Evolutionary conservation across 345 rosid genomes (phyloP).

Genomic region (Camelina neglecta): DNA sequence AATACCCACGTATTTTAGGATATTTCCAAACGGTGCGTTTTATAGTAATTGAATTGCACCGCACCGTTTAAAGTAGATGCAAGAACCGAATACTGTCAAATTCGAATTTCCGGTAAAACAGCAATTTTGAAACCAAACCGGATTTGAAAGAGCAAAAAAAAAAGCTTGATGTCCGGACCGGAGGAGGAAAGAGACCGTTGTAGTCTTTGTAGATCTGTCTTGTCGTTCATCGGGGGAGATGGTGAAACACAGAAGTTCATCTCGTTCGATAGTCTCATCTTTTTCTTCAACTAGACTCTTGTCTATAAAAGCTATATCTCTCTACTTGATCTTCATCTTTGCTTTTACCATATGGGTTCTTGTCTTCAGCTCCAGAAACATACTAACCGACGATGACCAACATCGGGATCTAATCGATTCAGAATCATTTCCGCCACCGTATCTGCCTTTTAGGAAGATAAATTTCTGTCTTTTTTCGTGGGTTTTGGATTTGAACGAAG

Average conservation of each 20-base stretch:
- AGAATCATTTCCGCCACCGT: conserved; percentile 31
- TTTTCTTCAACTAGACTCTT: conserved; percentile 40
- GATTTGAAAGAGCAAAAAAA: conserved; percentile 16
- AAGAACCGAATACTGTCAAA: not conserved
- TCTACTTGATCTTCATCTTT: conserved; percentile 42
- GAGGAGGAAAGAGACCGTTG: conserved; percentile 43
- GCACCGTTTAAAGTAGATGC: not conserved
- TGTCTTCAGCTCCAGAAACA: conserved; percentile 43
- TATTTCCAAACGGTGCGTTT: too few relatives aligned
- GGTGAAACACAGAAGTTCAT: conserved; percentile 44
- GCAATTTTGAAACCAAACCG: conserved; percentile 26
- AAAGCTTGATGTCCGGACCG: conserved; percentile 28
- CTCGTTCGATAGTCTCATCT: conserved; percentile 35
- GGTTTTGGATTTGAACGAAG: conserved; percentile 23
- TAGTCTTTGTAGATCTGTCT: conserved; percentile 36
- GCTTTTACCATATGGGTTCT: conserved; percentile 45
- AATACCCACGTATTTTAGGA: too few relatives aligned
- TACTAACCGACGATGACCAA: conserved; percentile 50
- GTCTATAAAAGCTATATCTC: conserved; percentile 35
- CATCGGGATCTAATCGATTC: conserved; percentile 32
- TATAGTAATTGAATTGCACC: too few relatives aligned
- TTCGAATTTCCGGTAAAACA: not conserved
- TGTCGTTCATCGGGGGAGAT: conserved; percentile 15
- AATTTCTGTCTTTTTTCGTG: not conserved
- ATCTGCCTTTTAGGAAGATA: conserved; percentile 39